phyloP scores from a whole-genome alignment of 106 monocot genomes.

The Acorus gramineus region DNA sequence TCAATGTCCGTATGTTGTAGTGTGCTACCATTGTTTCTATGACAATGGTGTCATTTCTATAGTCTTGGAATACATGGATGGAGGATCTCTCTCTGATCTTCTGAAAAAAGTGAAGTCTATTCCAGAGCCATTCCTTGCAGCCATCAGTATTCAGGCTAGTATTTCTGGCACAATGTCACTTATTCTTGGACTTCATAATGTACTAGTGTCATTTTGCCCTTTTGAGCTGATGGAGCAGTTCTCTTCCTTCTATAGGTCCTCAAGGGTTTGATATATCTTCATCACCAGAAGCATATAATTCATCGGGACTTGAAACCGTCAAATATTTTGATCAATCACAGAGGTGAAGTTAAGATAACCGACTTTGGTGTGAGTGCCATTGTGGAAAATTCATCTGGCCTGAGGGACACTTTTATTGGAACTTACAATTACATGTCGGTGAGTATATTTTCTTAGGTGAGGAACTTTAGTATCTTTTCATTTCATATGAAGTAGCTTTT shows the following conservation, averaged over 20 bases:
- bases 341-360: conserved; percentile 81
- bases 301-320: conserved; percentile 93
- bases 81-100: conserved; percentile 85
- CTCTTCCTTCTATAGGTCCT: conserved; percentile 39
- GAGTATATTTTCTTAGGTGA: conserved; percentile 15
- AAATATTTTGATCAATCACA: conserved; percentile 71
- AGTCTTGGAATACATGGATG: conserved; percentile 93
- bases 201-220: conserved; percentile 4
- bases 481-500: no score
- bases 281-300: conserved; percentile 85
- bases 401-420: conserved; percentile 91
- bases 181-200: background rate
- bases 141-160: conserved; percentile 76
- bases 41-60: conserved; percentile 95
- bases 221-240: no score
- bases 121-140: conserved; percentile 93
- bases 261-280: conserved; percentile 80
- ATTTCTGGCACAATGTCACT: background rate
- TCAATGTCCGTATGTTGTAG: conserved; percentile 67
- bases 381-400: conserved; percentile 79
- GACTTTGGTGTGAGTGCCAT: conserved; percentile 95
- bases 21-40: conserved; percentile 90
- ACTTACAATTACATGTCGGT: conserved; percentile 92
- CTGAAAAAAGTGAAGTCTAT: conserved; percentile 81
- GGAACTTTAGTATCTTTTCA: no score